Evolutionary conservation across 75 land plant genomes (phyloP).

Genomic region (Pinus taeda): DNA sequence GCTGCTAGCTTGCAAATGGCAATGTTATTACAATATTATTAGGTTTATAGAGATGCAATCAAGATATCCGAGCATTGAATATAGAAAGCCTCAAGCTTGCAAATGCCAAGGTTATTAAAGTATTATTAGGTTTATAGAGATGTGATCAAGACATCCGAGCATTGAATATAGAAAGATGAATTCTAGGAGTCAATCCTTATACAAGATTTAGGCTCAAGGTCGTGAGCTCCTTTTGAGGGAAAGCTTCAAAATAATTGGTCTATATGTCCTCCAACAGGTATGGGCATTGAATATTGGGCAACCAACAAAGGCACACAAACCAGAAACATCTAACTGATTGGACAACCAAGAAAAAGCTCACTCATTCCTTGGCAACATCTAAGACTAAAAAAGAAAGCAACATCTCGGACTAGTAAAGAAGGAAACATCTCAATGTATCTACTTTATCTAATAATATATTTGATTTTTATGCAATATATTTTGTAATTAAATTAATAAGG

Average conservation of each 20-base stretch:
- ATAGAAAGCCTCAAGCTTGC: not conserved
- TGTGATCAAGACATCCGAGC: too few species aligned
- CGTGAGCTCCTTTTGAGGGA: not conserved
- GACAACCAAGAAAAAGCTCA: too few species aligned
- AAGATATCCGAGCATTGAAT: not conserved
- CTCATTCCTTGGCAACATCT: too few species aligned
- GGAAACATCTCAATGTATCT: too few species aligned
- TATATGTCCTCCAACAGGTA: not conserved
- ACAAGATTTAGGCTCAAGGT: not conserved
- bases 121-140: not conserved
- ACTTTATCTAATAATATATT: too few species aligned
- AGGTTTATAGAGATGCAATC: not conserved
- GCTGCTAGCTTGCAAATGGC: not conserved
- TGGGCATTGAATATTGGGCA: not conserved
- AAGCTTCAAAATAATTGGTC: not conserved
- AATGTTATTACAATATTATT: not conserved
- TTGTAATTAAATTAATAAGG: too few species aligned
- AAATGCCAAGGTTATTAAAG: not conserved
- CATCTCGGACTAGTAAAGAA: too few species aligned
- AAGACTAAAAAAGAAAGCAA: too few species aligned
- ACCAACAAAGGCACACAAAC: too few species aligned
- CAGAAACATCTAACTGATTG: too few species aligned
- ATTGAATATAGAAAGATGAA: not conserved
- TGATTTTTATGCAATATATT: too few species aligned
- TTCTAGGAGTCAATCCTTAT: not conserved